Evolutionary conservation across 371 early-diverging fungal species (phyloP).

Genomic region (Actinomucor elegans): DNA sequence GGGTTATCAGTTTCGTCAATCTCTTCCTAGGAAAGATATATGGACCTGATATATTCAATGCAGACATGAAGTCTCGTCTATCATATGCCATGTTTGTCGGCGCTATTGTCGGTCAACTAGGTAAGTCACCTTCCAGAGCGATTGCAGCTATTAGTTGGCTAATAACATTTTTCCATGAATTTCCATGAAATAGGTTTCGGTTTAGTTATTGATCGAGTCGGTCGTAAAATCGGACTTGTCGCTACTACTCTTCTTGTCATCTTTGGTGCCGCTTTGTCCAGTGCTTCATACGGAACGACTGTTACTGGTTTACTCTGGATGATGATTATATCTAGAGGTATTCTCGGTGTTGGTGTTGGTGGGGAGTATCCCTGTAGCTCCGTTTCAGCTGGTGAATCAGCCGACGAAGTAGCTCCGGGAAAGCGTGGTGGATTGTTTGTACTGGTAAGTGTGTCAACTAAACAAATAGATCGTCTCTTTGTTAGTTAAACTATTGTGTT

Average conservation of each 20-base stretch:
- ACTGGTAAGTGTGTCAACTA: constrained; percentile 30
- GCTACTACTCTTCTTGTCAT: constrained; percentile 52
- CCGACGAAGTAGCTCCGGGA: constrained; percentile 55
- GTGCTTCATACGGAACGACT: constrained; percentile 37
- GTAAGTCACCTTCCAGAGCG: no score
- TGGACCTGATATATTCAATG: constrained; percentile 32
- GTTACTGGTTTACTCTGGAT: constrained; percentile 57
- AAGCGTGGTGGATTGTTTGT: constrained; percentile 57
- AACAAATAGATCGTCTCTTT: no score
- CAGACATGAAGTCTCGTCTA: constrained; percentile 35
- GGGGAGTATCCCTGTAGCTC: constrained; percentile 63
- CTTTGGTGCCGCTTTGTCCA: constrained; percentile 49
- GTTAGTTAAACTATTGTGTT: not conserved
- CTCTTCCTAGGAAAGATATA: constrained; percentile 36
- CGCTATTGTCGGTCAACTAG: constrained; percentile 47
- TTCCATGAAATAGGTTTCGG: constrained; percentile 35
- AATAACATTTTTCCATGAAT: not conserved
- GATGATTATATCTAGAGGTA: constrained; percentile 58
- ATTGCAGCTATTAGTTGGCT: no score
- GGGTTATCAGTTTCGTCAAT: constrained; percentile 45
- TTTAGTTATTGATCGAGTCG: constrained; percentile 49
- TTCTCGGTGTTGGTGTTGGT: constrained; percentile 55
- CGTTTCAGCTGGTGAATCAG: constrained; percentile 61
- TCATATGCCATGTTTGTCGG: constrained; percentile 50
- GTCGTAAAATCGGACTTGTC: constrained; percentile 53